Conservation (phyloP, 768 basidiomycete genomes). For the Mycena filopes region DNA sequence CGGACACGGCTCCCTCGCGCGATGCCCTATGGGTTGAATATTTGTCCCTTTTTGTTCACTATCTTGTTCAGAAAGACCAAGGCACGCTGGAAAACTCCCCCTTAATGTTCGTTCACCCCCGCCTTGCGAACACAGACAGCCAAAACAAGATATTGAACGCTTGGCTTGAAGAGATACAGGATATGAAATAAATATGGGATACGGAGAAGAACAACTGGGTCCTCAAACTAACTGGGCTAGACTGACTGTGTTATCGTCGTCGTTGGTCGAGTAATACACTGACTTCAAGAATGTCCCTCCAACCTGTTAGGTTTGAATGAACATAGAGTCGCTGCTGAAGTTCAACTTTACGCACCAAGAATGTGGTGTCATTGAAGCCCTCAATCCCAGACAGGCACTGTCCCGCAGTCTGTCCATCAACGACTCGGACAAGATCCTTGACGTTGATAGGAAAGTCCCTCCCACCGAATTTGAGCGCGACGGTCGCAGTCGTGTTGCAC, state of each 20-base stretch:
- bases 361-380: neutral
- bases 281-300: neutral
- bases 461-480: neutral
- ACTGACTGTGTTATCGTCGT: neutral
- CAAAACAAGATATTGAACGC: too few species aligned
- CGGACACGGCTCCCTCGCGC: too few species aligned
- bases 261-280: neutral
- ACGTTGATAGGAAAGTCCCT: neutral
- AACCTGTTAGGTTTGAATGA: neutral
- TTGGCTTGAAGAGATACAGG: too few species aligned
- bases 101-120: too few species aligned
- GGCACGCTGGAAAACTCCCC: too few species aligned
- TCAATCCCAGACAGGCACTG: neutral
- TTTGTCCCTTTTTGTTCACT: too few species aligned
- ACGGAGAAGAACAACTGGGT: too few species aligned
- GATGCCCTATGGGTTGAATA: too few species aligned
- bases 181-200: too few species aligned
- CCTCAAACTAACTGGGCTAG: neutral
- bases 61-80: too few species aligned
- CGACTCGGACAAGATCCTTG: neutral
- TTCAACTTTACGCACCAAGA: too few species aligned
- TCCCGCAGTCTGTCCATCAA: neutral
- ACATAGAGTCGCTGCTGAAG: neutral
- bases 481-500: neutral
- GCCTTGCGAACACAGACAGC: too few species aligned